Conservation (phyloP, 805 yeast species). For the Saccharomyces kudriavzevii region DNA sequence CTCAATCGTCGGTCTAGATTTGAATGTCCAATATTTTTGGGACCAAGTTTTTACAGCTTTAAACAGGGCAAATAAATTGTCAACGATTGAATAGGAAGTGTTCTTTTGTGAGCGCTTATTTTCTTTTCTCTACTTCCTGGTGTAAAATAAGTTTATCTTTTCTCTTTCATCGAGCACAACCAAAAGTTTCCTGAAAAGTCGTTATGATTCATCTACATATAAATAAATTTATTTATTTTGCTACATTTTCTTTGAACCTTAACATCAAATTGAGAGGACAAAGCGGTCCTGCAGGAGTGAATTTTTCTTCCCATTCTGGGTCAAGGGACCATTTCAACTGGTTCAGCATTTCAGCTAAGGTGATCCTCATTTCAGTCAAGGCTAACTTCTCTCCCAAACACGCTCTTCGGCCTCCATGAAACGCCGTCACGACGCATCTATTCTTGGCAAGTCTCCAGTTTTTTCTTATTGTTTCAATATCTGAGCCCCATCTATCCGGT, state of each 20-base stretch:
- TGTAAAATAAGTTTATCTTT: not conserved
- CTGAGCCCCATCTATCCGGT: conserved; percentile 47
- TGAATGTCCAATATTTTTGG: conserved; percentile 43
- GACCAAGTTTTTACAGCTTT: conserved; percentile 33
- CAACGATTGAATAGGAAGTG: conserved; percentile 14
- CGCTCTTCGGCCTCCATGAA: conserved; percentile 54
- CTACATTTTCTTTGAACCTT: conserved; percentile 10
- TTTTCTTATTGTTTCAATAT: conserved; percentile 31
- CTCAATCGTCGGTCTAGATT: conserved; percentile 32
- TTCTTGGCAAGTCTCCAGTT: conserved; percentile 40
- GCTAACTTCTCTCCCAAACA: conserved; percentile 57
- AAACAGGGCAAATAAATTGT: conserved; percentile 30
- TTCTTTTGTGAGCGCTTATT: not conserved
- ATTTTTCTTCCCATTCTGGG: conserved; percentile 39
- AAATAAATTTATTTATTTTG: not conserved
- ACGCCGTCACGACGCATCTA: conserved; percentile 40
- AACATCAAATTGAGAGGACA: conserved; percentile 37
- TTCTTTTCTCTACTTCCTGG: not conserved
- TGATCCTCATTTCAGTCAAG: conserved; percentile 36
- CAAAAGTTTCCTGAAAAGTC: not conserved
- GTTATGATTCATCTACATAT: not conserved
- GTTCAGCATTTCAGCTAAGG: conserved; percentile 32
- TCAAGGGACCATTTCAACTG: conserved; percentile 34
- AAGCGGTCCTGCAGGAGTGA: conserved; percentile 55
- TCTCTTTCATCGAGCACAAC: not conserved